Percentiles rank a stretch among this genome's conserved stretches.
Conservation (phyloP, 176 grass and related monocot species). For the Oryza punctata region DNA sequence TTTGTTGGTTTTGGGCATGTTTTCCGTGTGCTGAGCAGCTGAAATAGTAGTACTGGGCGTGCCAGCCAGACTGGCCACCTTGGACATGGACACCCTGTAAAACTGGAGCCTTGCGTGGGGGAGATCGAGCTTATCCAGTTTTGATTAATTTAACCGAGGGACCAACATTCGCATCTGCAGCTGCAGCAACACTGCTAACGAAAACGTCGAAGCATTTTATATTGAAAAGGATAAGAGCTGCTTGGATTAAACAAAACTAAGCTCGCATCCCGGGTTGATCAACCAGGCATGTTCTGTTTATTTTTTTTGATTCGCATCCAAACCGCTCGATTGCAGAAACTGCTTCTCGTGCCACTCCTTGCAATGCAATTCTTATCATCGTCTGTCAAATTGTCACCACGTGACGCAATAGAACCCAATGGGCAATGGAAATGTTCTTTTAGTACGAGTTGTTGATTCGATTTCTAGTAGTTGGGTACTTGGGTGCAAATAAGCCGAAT, state of each 20-base stretch:
- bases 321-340: neutral
- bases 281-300: neutral
- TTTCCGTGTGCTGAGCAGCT: neutral
- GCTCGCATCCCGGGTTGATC: neutral
- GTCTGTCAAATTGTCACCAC: too few relatives aligned
- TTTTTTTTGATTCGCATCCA: neutral
- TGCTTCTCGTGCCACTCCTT: too few relatives aligned
- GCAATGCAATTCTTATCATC: neutral
- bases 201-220: neutral
- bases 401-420: too few relatives aligned
- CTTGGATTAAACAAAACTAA: neutral
- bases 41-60: neutral
- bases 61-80: neutral
- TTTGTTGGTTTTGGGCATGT: neutral
- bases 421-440: too few relatives aligned
- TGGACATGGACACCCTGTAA: neutral
- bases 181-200: neutral
- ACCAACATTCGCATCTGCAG: slow-evolving; percentile 3
- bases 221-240: too few relatives aligned
- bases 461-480: too few relatives aligned
- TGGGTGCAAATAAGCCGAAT: too few relatives aligned
- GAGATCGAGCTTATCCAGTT: slow-evolving; percentile 2
- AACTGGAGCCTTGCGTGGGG: neutral
- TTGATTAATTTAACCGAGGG: slow-evolving; percentile 7
- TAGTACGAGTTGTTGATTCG: too few relatives aligned